A percentile compares a stretch with the other conserved stretches of the same genome.
Conservation (phyloP, 805 yeast species). For the Candida hungchunana region DNA sequence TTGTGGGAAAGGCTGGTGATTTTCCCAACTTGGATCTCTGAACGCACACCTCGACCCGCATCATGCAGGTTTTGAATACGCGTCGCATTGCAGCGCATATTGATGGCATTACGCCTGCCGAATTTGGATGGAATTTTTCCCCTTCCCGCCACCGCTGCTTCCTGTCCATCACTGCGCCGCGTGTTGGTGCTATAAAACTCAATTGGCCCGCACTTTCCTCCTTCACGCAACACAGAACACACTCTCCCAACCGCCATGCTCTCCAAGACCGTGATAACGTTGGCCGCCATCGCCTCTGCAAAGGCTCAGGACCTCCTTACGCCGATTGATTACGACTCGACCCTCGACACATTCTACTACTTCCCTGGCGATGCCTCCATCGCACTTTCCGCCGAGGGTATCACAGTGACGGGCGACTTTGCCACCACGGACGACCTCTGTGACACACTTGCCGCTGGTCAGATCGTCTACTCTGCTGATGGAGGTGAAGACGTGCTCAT, state of each 20-base stretch:
- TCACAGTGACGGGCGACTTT: conserved; percentile 15
- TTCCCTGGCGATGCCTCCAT: conserved; percentile 19
- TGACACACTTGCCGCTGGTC: conserved; percentile 15
- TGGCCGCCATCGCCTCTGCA: conserved; percentile 20
- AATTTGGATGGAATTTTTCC: too few species aligned
- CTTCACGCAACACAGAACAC: background rate
- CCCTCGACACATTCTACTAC: conserved; percentile 20
- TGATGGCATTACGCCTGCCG: too few species aligned
- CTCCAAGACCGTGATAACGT: conserved; percentile 6
- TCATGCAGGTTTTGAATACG: too few species aligned
- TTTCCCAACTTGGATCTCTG: too few species aligned
- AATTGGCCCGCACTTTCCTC: conserved; percentile 6
- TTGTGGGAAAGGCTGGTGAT: too few species aligned
- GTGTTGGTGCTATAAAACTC: conserved; percentile 4
- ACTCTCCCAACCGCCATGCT: conserved; percentile 1
- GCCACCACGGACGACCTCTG: conserved; percentile 13
- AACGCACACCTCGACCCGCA: too few species aligned
- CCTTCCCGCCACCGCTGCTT: too few species aligned
- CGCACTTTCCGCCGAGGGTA: conserved; percentile 12
- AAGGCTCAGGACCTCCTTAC: conserved; percentile 18
- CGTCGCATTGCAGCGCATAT: too few species aligned
- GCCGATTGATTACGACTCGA: conserved; percentile 15
- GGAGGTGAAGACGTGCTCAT: conserved; percentile 15
- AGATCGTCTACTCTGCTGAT: conserved; percentile 21
- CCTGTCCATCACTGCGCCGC: too few species aligned